A percentile compares a stretch with the other conserved stretches of the same genome.
Conservation (phyloP, 805 yeast species). For the Kurtzmaniella fragi region DNA sequence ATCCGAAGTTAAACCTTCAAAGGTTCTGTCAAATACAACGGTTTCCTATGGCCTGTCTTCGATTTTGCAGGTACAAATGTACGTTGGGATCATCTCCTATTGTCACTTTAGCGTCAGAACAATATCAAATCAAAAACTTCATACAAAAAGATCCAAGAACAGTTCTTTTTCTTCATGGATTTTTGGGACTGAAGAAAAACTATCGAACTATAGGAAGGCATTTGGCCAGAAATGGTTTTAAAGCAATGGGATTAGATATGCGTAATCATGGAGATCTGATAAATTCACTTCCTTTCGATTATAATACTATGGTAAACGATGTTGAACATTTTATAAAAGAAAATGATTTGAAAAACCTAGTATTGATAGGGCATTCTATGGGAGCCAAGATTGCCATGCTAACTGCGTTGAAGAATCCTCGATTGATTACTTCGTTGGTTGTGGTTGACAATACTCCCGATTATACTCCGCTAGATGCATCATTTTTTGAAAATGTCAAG, state of each 20-base stretch:
- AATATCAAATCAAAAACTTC: not conserved
- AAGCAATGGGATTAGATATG: constrained; percentile 43
- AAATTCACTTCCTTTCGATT: constrained; percentile 40
- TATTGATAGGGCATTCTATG: constrained; percentile 51
- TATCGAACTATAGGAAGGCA: constrained; percentile 35
- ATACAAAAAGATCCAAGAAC: constrained; percentile 2
- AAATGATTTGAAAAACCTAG: constrained; percentile 10
- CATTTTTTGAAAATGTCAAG: constrained; percentile 1
- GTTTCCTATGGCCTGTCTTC: no score
- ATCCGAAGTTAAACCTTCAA: no score
- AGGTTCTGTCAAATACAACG: no score
- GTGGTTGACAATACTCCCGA: constrained; percentile 48
- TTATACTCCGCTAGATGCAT: constrained; percentile 24
- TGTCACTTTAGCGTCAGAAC: constrained; percentile 1
- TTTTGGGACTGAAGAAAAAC: constrained; percentile 45
- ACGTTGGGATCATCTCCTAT: no score
- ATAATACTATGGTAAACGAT: constrained; percentile 41
- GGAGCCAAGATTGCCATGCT: constrained; percentile 57
- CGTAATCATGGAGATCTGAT: constrained; percentile 54
- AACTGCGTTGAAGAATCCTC: constrained; percentile 37
- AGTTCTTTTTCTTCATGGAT: constrained; percentile 40
- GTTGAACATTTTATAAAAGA: constrained; percentile 29
- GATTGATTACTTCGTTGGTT: constrained; percentile 34
- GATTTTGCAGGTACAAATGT: no score
- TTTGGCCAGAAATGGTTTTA: constrained; percentile 25